A percentile compares a stretch with the other conserved stretches of the same genome.
phyloP scores from a whole-genome alignment of 768 basidiomycete genomes.

The Leccinum variicolor region DNA sequence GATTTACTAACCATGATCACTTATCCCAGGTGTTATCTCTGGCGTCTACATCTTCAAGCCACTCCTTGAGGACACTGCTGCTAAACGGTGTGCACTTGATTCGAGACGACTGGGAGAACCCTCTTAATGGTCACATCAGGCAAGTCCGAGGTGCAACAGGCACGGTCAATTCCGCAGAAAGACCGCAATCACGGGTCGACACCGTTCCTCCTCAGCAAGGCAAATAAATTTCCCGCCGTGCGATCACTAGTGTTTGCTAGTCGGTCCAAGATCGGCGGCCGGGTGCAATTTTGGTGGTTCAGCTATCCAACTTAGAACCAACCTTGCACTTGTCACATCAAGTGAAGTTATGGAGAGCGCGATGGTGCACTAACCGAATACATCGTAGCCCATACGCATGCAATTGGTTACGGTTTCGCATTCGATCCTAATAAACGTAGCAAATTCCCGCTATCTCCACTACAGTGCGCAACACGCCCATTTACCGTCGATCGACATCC shows the following conservation, averaged over 20 bases:
- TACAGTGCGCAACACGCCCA: not conserved
- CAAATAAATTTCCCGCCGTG: slow-evolving; percentile 11
- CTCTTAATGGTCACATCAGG: slow-evolving; percentile 9
- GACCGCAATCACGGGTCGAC: not conserved
- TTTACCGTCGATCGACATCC: slow-evolving; percentile 32
- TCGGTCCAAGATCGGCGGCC: not conserved
- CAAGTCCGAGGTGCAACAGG: slow-evolving; percentile 1
- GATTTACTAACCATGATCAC: slow-evolving; percentile 1
- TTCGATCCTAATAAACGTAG: slow-evolving; percentile 20
- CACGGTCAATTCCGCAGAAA: not conserved
- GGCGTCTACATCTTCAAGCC: slow-evolving; percentile 70
- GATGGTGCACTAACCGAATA: slow-evolving; percentile 13
- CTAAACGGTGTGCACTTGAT: slow-evolving; percentile 12
- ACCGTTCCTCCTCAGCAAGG: not conserved
- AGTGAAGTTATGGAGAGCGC: slow-evolving; percentile 7
- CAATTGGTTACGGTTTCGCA: slow-evolving; percentile 3
- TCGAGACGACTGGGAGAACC: not conserved
- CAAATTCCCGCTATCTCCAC: slow-evolving; percentile 32
- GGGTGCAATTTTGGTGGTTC: not conserved
- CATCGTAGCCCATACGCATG: slow-evolving; percentile 9
- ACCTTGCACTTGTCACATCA: not conserved
- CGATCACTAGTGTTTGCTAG: not conserved
- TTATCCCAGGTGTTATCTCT: slow-evolving; percentile 49
- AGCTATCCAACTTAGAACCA: not conserved
- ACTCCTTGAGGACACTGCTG: slow-evolving; percentile 23